Evolutionary conservation across 2,329 filamentous ascomycete genomes (phyloP), one percentile per base, ranked within the genome.

Genomic region (Orbilia blumenaviensis): DNA sequence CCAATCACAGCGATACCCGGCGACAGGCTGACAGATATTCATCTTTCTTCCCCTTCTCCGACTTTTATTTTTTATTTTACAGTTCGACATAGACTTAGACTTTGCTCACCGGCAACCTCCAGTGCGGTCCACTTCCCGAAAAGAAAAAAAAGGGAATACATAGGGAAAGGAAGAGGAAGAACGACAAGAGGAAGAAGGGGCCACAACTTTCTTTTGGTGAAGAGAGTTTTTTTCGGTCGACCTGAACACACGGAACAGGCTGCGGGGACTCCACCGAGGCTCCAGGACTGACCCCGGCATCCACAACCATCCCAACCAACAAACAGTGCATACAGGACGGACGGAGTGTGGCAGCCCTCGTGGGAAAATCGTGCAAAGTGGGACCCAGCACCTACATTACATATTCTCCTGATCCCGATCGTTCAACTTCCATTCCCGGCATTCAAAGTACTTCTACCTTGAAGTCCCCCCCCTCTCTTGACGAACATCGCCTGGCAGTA

Each of bases 261-360:
- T 76, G 72, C 72, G 72, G 72, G 71, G 72, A 76, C 72, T 76
- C 72, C 72, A 76, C 72, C 72, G 71, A 75, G 71, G 71, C 63
- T 75, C 63, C 36, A 44, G 67, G 64, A 66, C 58, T 38, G 63
- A 46, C 71, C 54, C 60, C 32, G 34, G 50, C 46, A 60, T 61
- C 29, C 10, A 5, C 52, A 27, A 60, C 23, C 60, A 64, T 64
- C 42, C 61, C 61, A 34, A 41, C 42, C 61, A 36, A 52, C 42
- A 27, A 36, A 52, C 42, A 27, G 61, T 66, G 61, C 61, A 54
- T 66, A 56, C 52, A 56, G 12, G n/a, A 25, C 52, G n/a, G 52
- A 56, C 52, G 66, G 52, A 54, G 62, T 74, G 69, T 76, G 72
- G 72, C 71, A 56, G 71, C 66, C 72, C 72, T 76, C 72, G 72